Evolutionary conservation across 73 alveolate species (phyloP), one percentile per base, ranked within the genome.

Genomic region (Blepharisma stoltei): DNA sequence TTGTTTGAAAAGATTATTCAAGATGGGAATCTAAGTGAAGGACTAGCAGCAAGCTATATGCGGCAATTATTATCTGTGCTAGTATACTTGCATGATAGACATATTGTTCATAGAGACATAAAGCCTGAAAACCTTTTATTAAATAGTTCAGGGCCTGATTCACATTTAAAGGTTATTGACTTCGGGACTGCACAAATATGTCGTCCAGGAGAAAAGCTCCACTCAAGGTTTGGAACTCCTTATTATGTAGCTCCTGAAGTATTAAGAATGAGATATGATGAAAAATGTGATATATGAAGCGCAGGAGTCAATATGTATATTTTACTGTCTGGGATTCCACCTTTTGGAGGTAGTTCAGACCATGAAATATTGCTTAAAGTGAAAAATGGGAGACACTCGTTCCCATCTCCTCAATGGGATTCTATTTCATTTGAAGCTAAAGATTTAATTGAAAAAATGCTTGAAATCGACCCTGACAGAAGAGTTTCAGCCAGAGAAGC

Each of bases 21-120:
- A 52, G 91, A 95, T 83, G 98, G 97, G 6, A 78, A 89, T 38
- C 94, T 95, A 84, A 78, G 96, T 1, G 99, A 95, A 91, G 78
- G 80, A 66, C 95, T 90, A 78, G 92, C 96, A 25, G 86, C 98
- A 0, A 76, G 89, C 66, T 78, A 92, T 4, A 83, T 95, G 95
- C 86, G 91, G 68, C 94, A 95, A 81, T 86, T 95, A 5, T 80
- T 95, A 41, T 86, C 97, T 32, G 97, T 97, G 14, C 89, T 95
- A 45, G 87, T 87, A 71, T 95, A 92, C 82, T 95, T 95, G 71
- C 99, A 95, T 89, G 80, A 87, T 77, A 88, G 76, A 75, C 75
- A 82, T 54, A 91, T 95, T n/a, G 95, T 95, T 46, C 99, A 95
- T 73, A 77, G 89, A 60, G 89, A 82, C 76, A 20, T 82, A 44